Evolutionary conservation across 108 stramenopile species (phyloP), one percentile per base, ranked within the genome.

Genomic region (Conticribra weissflogii): DNA sequence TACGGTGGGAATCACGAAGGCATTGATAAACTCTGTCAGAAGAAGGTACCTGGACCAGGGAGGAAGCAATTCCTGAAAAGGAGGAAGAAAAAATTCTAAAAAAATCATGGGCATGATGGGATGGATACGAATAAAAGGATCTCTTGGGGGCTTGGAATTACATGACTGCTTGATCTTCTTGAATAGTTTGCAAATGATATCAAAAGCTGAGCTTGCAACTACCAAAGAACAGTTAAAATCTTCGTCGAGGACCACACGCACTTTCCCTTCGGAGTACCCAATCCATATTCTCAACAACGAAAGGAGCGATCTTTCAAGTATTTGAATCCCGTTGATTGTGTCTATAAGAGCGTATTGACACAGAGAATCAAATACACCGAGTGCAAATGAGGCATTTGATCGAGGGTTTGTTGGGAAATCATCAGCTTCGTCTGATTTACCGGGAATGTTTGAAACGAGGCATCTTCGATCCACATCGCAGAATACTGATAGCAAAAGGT

Each of bases 11-110:
- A 79, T 48, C 1, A 79, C 51, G 52, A 63, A 79, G 0, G 64
- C 29, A 47, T 66, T 59, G 30, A 79, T 66, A 41, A 79, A 79
- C 46, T 32, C 28, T 16, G 69, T 52, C 28, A 79, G 65, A 54
- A 79, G 78, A 18, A 44, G 63, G 49, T 79, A 79, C 45, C 78
- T 71, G 12, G 45, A 22, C 24, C 53, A 58, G 3, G 75, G 66
- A 47, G 25, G 59, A 14, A 62, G 46, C 4, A 34, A 46, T 22
- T 65, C 45, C 60, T 71, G 54, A 9, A 33, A 23, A 14, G 71
- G 33, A 22, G 76, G 76, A 29, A 79, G 78, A 32, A 79, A 71
- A 21, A 71, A 79, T 34, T 79, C 78, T 58, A 47, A 57, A 32
- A 79, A 54, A 41, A 79, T 54, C 31, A 53, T 60, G 9, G 69